A percentile compares a stretch with the other conserved stretches of the same genome.
Conservation (phyloP, 768 basidiomycete genomes). For the Lentinula boryana region DNA sequence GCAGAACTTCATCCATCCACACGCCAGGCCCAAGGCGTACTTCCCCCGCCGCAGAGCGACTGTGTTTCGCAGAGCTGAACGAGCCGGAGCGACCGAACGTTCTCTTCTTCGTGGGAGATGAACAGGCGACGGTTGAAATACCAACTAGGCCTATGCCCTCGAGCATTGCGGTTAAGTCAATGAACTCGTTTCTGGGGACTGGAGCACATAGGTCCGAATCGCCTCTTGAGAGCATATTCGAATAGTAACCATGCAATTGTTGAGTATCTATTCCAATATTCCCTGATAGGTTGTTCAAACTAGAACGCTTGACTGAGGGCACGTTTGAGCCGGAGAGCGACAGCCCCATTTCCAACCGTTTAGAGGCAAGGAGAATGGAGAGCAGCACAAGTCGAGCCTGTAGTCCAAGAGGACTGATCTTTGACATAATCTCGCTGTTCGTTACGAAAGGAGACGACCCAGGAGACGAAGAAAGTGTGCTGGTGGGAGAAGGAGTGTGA, state of each 20-base stretch:
- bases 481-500: conserved; percentile 40
- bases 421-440: conserved; percentile 59
- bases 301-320: conserved; percentile 44
- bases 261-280: conserved; percentile 46
- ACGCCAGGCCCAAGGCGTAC: conserved; percentile 58
- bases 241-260: conserved; percentile 63
- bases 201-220: conserved; percentile 51
- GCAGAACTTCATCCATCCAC: conserved; percentile 62
- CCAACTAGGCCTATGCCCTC: conserved; percentile 68
- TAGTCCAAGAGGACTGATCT: conserved; percentile 64
- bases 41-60: conserved; percentile 32
- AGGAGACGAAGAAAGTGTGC: conserved; percentile 8
- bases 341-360: conserved; percentile 54
- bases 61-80: conserved; percentile 34
- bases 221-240: conserved; percentile 47
- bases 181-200: conserved; percentile 72
- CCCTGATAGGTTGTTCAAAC: conserved; percentile 24
- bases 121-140: conserved; percentile 26
- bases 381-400: conserved; percentile 71
- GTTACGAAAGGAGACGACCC: conserved; percentile 17
- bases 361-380: conserved; percentile 55
- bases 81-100: conserved; percentile 53
- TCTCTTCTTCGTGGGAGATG: conserved; percentile 42
- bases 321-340: conserved; percentile 34
- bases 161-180: conserved; percentile 62